Evolutionary conservation across 192 early-diverging fungal genomes (phyloP).

Genomic region (Linderina pennispora): DNA sequence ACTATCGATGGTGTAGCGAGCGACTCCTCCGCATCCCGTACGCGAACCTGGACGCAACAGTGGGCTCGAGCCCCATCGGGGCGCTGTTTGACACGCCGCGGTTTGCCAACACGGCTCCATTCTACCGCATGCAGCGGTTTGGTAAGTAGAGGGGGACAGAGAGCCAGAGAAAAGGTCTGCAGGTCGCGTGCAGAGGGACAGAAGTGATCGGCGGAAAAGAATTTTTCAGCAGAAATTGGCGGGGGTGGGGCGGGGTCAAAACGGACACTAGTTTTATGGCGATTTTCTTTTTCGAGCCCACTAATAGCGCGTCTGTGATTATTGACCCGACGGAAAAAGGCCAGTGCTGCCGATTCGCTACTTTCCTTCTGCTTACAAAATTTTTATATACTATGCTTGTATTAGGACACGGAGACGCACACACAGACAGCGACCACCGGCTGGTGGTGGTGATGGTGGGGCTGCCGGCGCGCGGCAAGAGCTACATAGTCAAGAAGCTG

Average conservation of each 20-base stretch:
- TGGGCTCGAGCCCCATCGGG: slow-evolving; percentile 38
- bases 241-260: too few relatives aligned
- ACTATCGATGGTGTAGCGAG: too few relatives aligned
- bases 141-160: slow-evolving; percentile 12
- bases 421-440: slow-evolving; percentile 76
- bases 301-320: too few relatives aligned
- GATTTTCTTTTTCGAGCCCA: too few relatives aligned
- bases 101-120: slow-evolving; percentile 44
- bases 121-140: slow-evolving; percentile 43
- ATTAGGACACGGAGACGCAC: slow-evolving; percentile 41
- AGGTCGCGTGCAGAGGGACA: slow-evolving; percentile 15
- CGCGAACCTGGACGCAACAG: slow-evolving; percentile 31
- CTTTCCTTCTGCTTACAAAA: too few relatives aligned
- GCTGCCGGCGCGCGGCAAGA: slow-evolving; percentile 91
- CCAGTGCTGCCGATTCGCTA: too few relatives aligned
- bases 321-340: too few relatives aligned
- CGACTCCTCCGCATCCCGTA: slow-evolving; percentile 41
- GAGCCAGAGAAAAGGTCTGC: too few relatives aligned
- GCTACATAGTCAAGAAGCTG: slow-evolving; percentile 94
- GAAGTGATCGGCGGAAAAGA: too few relatives aligned
- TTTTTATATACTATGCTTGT: slow-evolving; percentile 35
- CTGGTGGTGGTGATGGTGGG: slow-evolving; percentile 96
- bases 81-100: slow-evolving; percentile 44
- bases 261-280: too few relatives aligned
- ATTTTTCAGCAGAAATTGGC: too few relatives aligned